A percentile compares a stretch with the other conserved stretches of the same genome.
Conservation (phyloP, 306 rosid species). For the Prunus mongolica region DNA sequence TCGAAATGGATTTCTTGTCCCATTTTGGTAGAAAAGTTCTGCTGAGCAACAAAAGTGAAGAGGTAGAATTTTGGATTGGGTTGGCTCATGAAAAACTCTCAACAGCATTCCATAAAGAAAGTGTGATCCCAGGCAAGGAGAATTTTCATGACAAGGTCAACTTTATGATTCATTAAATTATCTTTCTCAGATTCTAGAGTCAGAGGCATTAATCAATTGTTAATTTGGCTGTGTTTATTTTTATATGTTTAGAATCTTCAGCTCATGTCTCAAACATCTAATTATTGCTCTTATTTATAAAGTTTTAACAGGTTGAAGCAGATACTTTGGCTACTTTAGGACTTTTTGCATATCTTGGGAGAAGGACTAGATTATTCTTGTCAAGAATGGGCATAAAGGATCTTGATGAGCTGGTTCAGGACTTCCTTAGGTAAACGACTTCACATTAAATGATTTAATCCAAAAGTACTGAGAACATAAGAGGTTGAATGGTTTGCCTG, state of each 20-base stretch:
- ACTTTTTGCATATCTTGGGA: constrained; percentile 68
- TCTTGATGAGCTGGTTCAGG: constrained; percentile 57
- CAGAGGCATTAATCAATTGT: constrained; percentile 10
- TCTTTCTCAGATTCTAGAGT: background rate
- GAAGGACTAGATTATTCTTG: constrained; percentile 61
- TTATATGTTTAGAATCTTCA: background rate
- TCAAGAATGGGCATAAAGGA: constrained; percentile 57
- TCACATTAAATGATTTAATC: constrained; percentile 8
- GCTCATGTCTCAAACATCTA: constrained; percentile 7
- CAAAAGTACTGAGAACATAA: constrained; percentile 1
- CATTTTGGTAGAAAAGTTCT: constrained; percentile 61
- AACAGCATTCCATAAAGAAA: constrained; percentile 42
- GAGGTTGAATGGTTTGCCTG: constrained; percentile 27
- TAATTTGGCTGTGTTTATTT: background rate
- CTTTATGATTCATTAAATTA: constrained; percentile 19
- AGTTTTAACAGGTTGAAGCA: constrained; percentile 41
- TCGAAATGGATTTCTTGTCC: constrained; percentile 46
- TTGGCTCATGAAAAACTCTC: constrained; percentile 60
- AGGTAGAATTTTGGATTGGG: constrained; percentile 67
- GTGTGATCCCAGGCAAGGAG: constrained; percentile 28
- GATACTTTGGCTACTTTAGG: constrained; percentile 61
- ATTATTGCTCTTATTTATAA: constrained; percentile 15
- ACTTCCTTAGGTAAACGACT: constrained; percentile 56
- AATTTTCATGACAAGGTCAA: constrained; percentile 46
- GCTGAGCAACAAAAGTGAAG: constrained; percentile 53